phyloP scores from a whole-genome alignment of 1,284 basidiomycete genomes.

The Erythrobasidium hasegawianum region DNA sequence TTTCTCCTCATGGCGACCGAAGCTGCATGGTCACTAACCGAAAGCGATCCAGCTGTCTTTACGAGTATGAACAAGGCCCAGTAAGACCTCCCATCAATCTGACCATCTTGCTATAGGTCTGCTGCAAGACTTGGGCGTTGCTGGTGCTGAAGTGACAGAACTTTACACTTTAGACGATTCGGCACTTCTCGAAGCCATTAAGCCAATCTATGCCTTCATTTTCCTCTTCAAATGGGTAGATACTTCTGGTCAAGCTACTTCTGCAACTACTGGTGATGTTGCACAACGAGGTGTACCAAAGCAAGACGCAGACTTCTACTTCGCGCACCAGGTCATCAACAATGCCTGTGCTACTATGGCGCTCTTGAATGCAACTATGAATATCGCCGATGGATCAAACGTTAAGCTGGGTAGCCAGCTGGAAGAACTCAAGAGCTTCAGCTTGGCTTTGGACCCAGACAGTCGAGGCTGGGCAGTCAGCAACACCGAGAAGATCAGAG shows the following conservation, averaged over 20 bases:
- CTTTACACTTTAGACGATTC: slow-evolving; percentile 74
- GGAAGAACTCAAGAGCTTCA: slow-evolving; percentile 67
- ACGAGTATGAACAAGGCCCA: no score
- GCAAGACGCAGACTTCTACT: slow-evolving; percentile 38
- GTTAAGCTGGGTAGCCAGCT: slow-evolving; percentile 67
- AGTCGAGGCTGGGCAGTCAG: slow-evolving; percentile 79
- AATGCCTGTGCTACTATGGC: slow-evolving; percentile 72
- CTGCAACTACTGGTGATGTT: slow-evolving; percentile 45
- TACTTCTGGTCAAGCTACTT: slow-evolving; percentile 36
- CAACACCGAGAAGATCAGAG: slow-evolving; percentile 60
- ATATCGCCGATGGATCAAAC: slow-evolving; percentile 45
- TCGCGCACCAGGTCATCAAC: slow-evolving; percentile 64
- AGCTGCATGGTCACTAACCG: slow-evolving; percentile 51
- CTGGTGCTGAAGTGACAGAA: slow-evolving; percentile 53
- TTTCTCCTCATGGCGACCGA: slow-evolving; percentile 31
- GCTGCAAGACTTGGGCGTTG: slow-evolving; percentile 52
- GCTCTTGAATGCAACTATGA: slow-evolving; percentile 62
- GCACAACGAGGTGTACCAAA: slow-evolving; percentile 50
- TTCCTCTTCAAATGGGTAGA: slow-evolving; percentile 92
- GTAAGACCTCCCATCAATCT: no score
- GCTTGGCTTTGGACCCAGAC: slow-evolving; percentile 42
- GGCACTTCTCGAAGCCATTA: slow-evolving; percentile 63
- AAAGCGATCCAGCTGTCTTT: slow-evolving; percentile 48
- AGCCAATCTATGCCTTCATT: slow-evolving; percentile 72
- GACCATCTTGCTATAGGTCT: no score